Evolutionary conservation across 257 asterid species (phyloP).

Genomic region (Eucommia ulmoides): DNA sequence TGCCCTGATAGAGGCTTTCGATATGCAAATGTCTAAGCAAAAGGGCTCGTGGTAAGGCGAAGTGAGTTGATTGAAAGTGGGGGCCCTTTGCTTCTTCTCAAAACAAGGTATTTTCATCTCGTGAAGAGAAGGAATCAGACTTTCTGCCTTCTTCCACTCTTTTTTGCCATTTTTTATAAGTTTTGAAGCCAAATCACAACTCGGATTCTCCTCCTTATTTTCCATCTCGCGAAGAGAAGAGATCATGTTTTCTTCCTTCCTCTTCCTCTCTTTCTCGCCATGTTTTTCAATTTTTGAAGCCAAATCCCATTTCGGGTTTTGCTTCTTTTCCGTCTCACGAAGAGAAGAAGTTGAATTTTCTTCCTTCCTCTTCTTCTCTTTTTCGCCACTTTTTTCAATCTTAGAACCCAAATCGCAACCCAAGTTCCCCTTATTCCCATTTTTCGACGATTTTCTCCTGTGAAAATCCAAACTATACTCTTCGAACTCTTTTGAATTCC

Average conservation of each 20-base stretch:
- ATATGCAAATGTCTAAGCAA: conserved; percentile 61
- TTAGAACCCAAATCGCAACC: conserved; percentile 1
- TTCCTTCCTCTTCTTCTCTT: conserved; percentile 16
- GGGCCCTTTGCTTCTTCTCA: conserved; percentile 37
- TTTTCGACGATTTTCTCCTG: conserved; percentile 36
- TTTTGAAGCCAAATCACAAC: too few relatives aligned
- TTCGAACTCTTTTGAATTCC: conserved; percentile 68
- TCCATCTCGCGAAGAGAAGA: not conserved
- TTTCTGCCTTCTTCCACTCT: conserved; percentile 9
- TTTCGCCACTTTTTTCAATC: conserved; percentile 16
- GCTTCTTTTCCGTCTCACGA: conserved; percentile 14
- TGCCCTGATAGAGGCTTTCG: conserved; percentile 70
- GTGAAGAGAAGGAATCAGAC: conserved; percentile 11
- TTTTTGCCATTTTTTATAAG: too few relatives aligned
- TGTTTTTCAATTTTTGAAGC: conserved; percentile 13
- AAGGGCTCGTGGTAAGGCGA: conserved; percentile 81
- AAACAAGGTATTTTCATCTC: conserved; percentile 16
- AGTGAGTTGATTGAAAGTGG: conserved; percentile 67
- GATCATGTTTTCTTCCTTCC: conserved; percentile 18
- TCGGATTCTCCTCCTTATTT: not conserved
- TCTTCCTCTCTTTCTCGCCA: conserved; percentile 15
- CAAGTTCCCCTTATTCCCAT: conserved; percentile 16
- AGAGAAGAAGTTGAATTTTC: conserved; percentile 13
- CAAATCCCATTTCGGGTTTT: conserved; percentile 1
- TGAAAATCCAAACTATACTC: conserved; percentile 61